Evolutionary conservation across 805 yeast genomes (phyloP), one percentile per base, ranked within the genome.

Genomic region (Wickerhamiella occidentalis): DNA sequence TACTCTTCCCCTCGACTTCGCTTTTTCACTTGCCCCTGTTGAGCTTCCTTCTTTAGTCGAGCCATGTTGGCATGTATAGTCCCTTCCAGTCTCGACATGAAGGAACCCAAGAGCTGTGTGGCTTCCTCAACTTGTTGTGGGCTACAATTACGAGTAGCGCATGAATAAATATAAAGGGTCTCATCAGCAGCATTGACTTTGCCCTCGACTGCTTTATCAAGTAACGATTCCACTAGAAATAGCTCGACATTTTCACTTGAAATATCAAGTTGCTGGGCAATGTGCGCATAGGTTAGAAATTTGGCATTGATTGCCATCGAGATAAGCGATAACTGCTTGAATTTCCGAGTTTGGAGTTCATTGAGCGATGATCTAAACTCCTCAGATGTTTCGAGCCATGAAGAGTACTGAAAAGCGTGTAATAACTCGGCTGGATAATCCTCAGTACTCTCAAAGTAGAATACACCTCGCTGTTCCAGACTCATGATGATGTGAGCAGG

Each of bases 131-230:
- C 22, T 19, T 30, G 46, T 21, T 21, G 41, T 3, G 35, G 18
- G 37, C 15, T 29, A 13, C 26, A 37, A 33, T 42, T 43, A 28
- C 47, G 51, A 5, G 47, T 30, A 3, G 51, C 51, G 4, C 35
- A 35, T 7, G 30, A 21, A 15, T 38, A 26, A 21, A 49, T 29
- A 29, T 49, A 30, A 12, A 49, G 30, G 33, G 13, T 19, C 48
- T 49, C 17, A n/a, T 37, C 18, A n/a, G 15, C 35, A 8, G 44
- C 51, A 42, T 38, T 38, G 21, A 49, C 36, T 13, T 30, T 37
- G 35, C 51, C 51, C 11, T 23, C 37, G n/a, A 49, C 44, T 12
- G 45, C 48, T 40, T 38, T 45, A 19, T 44, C 48, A 23, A 49
- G 51, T 30, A 44, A 28, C 12, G 51, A 47, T 12, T 43, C 37